Evolutionary conservation across 352 stramenopile genomes (phyloP).

Genomic region (Phytophthora capsici): DNA sequence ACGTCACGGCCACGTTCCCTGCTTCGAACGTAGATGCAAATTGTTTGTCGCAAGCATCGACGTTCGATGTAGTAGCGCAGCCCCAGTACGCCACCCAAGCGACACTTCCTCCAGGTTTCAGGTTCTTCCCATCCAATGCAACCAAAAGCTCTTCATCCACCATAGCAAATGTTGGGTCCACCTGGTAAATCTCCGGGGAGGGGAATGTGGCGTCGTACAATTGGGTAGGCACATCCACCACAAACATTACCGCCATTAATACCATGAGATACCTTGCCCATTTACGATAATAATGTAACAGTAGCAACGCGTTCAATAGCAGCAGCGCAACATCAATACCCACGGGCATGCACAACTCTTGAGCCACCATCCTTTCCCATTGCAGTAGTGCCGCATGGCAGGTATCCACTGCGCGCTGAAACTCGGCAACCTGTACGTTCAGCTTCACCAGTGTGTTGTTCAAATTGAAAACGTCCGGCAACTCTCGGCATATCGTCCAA

Average conservation of each 20-base stretch:
- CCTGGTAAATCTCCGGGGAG: slow-evolving; percentile 52
- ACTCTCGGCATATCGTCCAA: slow-evolving; percentile 65
- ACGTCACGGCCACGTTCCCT: slow-evolving; percentile 74
- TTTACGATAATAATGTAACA: slow-evolving; percentile 60
- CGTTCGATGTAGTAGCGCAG: slow-evolving; percentile 63
- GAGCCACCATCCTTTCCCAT: slow-evolving; percentile 50
- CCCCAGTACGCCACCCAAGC: slow-evolving; percentile 86
- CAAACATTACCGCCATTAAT: slow-evolving; percentile 48
- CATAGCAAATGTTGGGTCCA: slow-evolving; percentile 77
- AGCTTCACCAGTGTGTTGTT: slow-evolving; percentile 49
- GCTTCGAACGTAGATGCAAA: slow-evolving; percentile 66
- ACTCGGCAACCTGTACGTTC: slow-evolving; percentile 45
- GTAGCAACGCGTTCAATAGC: slow-evolving; percentile 45
- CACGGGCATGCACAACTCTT: slow-evolving; percentile 66
- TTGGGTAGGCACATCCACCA: slow-evolving; percentile 53
- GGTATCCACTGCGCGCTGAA: slow-evolving; percentile 37
- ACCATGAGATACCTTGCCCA: slow-evolving; percentile 64
- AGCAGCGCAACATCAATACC: slow-evolving; percentile 56
- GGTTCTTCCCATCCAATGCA: slow-evolving; percentile 69
- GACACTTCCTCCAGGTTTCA: slow-evolving; percentile 76
- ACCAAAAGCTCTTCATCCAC: slow-evolving; percentile 78
- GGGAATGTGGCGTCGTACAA: slow-evolving; percentile 66
- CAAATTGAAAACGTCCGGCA: slow-evolving; percentile 50
- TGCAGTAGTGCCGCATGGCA: slow-evolving; percentile 56
- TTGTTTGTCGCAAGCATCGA: slow-evolving; percentile 76